These are phyloP conservation scores for Hibiscus mutabilis DNA, from an alignment of 345 rosid genomes.

Conservation along the genomic window DNA sequence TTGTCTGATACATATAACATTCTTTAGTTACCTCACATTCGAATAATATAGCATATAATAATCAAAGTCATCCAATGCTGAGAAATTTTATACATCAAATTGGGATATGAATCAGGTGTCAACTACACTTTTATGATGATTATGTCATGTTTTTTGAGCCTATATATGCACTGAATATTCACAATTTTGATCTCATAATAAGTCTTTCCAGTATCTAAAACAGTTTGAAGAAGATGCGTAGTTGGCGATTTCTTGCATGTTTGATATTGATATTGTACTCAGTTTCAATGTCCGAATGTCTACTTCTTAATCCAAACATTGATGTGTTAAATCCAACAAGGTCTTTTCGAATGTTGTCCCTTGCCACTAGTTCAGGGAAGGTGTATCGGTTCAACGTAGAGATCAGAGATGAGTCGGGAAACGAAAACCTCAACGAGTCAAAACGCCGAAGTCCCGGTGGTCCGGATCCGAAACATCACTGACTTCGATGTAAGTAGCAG, in stretches of 20 bases:
- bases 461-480: constrained; percentile 23
- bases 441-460: constrained; percentile 26
- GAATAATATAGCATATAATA: not conserved
- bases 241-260: constrained; percentile 4
- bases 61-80: not conserved
- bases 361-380: constrained; percentile 1
- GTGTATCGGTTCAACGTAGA: not conserved
- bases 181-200: not conserved
- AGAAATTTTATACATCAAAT: not conserved
- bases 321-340: constrained; percentile 11
- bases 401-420: not conserved
- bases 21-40: not conserved
- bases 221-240: constrained; percentile 6
- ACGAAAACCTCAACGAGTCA: not conserved
- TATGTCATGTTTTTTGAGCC: not conserved
- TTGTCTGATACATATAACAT: not conserved
- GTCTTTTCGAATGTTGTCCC: constrained; percentile 21
- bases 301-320: constrained; percentile 12
- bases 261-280: constrained; percentile 15
- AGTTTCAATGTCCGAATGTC: constrained; percentile 8
- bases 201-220: not conserved
- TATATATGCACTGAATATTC: constrained; percentile 5
- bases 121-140: not conserved
- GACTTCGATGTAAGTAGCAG: not conserved
- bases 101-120: not conserved